phyloP scores from a whole-genome alignment of 2,329 filamentous ascomycete species.

The Fusarium lyarnte region DNA sequence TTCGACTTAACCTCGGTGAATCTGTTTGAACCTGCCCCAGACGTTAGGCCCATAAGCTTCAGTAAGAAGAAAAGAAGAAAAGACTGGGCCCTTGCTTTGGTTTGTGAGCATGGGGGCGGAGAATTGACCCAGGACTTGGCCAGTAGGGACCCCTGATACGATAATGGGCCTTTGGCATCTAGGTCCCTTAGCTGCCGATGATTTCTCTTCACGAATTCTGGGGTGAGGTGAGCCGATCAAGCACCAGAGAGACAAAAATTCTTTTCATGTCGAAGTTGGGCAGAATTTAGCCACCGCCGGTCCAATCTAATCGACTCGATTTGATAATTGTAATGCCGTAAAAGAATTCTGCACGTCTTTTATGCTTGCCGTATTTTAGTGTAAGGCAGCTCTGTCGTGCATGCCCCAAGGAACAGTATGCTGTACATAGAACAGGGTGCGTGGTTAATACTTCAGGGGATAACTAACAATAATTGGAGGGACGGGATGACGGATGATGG shows the following conservation, averaged over 20 bases:
- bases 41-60: constrained; percentile 2
- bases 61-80: constrained; percentile 23
- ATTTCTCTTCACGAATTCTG: constrained; percentile 27
- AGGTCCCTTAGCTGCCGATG: constrained; percentile 22
- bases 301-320: not conserved
- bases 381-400: constrained; percentile 33
- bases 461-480: constrained; percentile 14
- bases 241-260: constrained; percentile 11
- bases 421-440: not conserved
- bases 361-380: not conserved
- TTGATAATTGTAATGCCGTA: not conserved
- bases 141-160: constrained; percentile 26
- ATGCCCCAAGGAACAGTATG: constrained; percentile 11
- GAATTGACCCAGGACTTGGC: constrained; percentile 6
- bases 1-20: constrained; percentile 42
- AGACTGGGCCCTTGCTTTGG: constrained; percentile 16
- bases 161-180: constrained; percentile 23
- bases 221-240: constrained; percentile 36
- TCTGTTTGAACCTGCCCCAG: constrained; percentile 16
- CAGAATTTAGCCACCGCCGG: constrained; percentile 12
- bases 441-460: not conserved
- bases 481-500: constrained; percentile 29
- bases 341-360: not conserved
- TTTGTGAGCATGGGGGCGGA: constrained; percentile 25
- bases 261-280: constrained; percentile 6